phyloP scores from a whole-genome alignment of 306 rosid genomes.

The Malus asiatica region DNA sequence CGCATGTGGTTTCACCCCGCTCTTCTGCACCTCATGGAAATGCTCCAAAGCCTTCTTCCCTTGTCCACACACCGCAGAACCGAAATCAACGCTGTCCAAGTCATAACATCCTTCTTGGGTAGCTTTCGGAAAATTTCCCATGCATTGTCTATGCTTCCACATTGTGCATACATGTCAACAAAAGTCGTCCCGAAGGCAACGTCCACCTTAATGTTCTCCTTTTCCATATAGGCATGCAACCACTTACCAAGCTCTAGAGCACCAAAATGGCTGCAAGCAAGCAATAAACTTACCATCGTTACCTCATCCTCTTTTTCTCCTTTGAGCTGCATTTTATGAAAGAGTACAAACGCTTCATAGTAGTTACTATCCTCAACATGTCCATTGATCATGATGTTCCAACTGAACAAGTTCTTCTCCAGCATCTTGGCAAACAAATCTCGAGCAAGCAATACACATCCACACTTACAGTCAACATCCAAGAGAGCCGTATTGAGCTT shows the following conservation, averaged over 20 bases:
- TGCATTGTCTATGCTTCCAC: constrained; percentile 21
- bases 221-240: constrained; percentile 12
- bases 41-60: constrained; percentile 11
- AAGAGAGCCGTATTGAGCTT: constrained; percentile 11
- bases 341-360: constrained; percentile 12
- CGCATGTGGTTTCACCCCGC: constrained; percentile 17
- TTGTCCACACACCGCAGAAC: constrained; percentile 15
- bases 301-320: constrained; percentile 21
- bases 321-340: constrained; percentile 15
- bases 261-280: constrained; percentile 24
- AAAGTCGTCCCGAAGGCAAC: constrained; percentile 16
- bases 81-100: constrained; percentile 21
- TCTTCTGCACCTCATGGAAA: constrained; percentile 19
- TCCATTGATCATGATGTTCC: constrained; percentile 21
- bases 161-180: constrained; percentile 23
- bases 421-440: constrained; percentile 11
- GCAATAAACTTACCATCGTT: constrained; percentile 16
- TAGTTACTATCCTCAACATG: constrained; percentile 17
- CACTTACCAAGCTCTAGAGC: constrained; percentile 25
- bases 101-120: constrained; percentile 19
- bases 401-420: constrained; percentile 16
- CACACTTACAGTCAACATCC: constrained; percentile 25
- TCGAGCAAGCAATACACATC: constrained; percentile 11
- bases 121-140: constrained; percentile 10
- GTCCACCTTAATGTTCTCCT: constrained; percentile 13